Conservation (phyloP, 768 basidiomycete species). For the Leccinellum luteum region DNA sequence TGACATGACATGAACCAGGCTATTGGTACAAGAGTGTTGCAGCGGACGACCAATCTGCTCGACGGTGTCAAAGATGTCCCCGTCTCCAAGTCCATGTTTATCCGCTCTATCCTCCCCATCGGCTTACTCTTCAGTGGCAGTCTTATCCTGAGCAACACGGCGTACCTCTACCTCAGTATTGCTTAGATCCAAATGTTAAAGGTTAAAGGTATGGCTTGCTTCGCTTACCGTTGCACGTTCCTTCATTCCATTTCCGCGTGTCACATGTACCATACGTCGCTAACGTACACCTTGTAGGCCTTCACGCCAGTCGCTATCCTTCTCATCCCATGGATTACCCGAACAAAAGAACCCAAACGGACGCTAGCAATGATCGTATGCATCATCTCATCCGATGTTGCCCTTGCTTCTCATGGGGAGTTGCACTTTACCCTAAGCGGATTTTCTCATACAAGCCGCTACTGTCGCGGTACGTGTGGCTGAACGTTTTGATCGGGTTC, state of each 20-base stretch:
- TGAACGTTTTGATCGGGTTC: neutral
- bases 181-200: constrained; percentile 98
- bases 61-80: constrained; percentile 78
- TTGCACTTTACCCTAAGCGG: constrained; percentile 81
- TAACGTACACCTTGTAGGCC: constrained; percentile 48
- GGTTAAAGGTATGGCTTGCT: constrained; percentile 51
- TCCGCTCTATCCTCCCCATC: constrained; percentile 88
- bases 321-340: constrained; percentile 89
- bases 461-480: constrained; percentile 63
- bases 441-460: constrained; percentile 81
- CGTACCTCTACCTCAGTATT: constrained; percentile 88
- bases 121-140: constrained; percentile 92
- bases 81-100: constrained; percentile 75
- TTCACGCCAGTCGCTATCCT: constrained; percentile 89
- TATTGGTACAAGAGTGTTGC: constrained; percentile 81
- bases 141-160: constrained; percentile 87
- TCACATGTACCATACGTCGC: neutral
- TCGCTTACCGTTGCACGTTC: neutral
- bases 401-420: constrained; percentile 88
- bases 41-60: constrained; percentile 76
- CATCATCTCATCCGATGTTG: constrained; percentile 90
- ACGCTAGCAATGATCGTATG: constrained; percentile 79
- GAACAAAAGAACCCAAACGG: constrained; percentile 82
- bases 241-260: neutral
- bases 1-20: constrained; percentile 39